phyloP scores from a whole-genome alignment of 768 basidiomycete genomes.

The button mushroom (Agaricus bisporus) region DNA sequence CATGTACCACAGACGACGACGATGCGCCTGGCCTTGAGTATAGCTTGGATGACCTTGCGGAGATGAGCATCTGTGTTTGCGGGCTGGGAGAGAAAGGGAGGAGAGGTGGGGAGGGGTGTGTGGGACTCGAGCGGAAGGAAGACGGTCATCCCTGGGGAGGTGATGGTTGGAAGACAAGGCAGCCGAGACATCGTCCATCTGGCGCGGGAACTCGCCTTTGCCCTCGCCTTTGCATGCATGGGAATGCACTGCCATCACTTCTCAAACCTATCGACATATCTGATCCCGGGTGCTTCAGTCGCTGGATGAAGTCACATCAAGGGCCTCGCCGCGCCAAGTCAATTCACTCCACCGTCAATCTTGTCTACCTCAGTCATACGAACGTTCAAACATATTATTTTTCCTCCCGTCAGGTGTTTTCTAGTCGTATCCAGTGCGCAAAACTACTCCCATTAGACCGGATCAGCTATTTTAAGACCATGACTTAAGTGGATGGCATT shows the following conservation, averaged over 20 bases:
- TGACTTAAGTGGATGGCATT: not conserved
- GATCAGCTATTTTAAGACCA: not conserved
- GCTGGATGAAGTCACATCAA: too few species aligned
- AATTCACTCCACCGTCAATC: too few species aligned
- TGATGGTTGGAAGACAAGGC: conserved; percentile 5
- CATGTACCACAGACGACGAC: conserved; percentile 82
- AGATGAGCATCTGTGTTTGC: conserved; percentile 41
- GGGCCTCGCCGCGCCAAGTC: too few species aligned
- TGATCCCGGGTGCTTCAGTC: too few species aligned
- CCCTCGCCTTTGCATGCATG: not conserved
- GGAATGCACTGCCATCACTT: not conserved
- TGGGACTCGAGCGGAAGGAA: conserved; percentile 53
- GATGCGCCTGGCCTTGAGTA: conserved; percentile 74
- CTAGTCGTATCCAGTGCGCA: too few species aligned
- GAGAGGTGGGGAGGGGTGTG: conserved; percentile 40
- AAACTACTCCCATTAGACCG: not conserved
- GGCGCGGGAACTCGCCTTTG: conserved; percentile 5
- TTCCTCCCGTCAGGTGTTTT: too few species aligned
- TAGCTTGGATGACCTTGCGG: conserved; percentile 51
- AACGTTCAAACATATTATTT: too few species aligned
- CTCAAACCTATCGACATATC: not conserved
- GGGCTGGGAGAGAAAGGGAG: conserved; percentile 50
- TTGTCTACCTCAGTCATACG: too few species aligned
- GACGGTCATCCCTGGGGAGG: conserved; percentile 44
- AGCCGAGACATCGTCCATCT: conserved; percentile 7